Conservation (phyloP, 441 rosid genomes). For the Gossypium davidsonii region DNA sequence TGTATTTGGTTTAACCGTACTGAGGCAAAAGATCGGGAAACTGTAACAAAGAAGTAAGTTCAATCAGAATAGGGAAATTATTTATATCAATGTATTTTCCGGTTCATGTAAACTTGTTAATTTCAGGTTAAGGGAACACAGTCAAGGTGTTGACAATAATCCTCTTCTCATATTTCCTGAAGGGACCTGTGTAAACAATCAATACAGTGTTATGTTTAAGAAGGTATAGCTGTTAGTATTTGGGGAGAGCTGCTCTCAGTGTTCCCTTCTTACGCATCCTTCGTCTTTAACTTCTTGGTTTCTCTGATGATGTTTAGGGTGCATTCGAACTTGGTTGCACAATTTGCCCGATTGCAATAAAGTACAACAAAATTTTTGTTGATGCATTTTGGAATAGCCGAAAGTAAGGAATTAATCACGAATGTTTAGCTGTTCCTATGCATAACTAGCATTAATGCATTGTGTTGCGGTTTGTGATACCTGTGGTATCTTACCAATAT, state of each 20-base stretch:
- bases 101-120: constrained; percentile 13
- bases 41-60: constrained; percentile 80
- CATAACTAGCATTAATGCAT: neutral
- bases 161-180: constrained; percentile 99
- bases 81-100: constrained; percentile 3
- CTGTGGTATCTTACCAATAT: neutral
- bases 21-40: constrained; percentile 94
- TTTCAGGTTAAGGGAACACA: constrained; percentile 87
- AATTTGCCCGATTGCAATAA: constrained; percentile 90
- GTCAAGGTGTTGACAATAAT: constrained; percentile 77
- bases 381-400: constrained; percentile 98
- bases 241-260: neutral
- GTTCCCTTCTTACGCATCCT: neutral
- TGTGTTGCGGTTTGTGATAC: neutral
- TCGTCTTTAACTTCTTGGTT: constrained; percentile 13
- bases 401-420: constrained; percentile 48
- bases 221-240: constrained; percentile 45
- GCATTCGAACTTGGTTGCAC: constrained; percentile 94
- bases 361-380: constrained; percentile 90
- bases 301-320: constrained; percentile 50
- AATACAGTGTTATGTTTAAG: constrained; percentile 94
- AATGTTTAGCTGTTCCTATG: neutral
- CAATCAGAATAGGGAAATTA: neutral
- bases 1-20: constrained; percentile 96
- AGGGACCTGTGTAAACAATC: constrained; percentile 93